phyloP scores from a whole-genome alignment of 768 basidiomycete genomes.

The Megacollybia marginata region DNA sequence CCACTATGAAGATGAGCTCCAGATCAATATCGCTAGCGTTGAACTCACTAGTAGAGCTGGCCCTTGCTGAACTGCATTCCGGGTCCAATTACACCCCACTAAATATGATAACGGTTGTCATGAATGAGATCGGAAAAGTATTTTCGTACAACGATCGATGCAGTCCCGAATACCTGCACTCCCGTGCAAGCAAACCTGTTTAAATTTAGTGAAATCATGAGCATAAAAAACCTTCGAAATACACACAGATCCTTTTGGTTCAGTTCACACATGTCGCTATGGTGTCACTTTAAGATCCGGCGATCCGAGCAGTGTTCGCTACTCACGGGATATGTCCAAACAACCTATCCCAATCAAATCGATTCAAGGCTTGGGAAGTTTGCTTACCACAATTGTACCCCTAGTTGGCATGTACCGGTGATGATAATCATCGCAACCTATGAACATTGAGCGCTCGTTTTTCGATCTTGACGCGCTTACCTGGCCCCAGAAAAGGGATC shows the following conservation, averaged over 20 bases:
- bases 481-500: constrained; percentile 43
- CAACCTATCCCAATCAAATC: constrained; percentile 36
- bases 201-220: not conserved
- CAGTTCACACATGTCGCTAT: constrained; percentile 37
- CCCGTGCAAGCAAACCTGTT: constrained; percentile 43
- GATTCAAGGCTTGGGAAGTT: constrained; percentile 4
- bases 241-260: constrained; percentile 34
- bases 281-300: constrained; percentile 10
- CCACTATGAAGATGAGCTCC: not conserved
- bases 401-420: constrained; percentile 60
- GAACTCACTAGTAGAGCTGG: constrained; percentile 49
- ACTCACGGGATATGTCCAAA: constrained; percentile 41
- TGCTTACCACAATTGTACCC: constrained; percentile 44
- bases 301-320: not conserved
- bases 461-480: constrained; percentile 3
- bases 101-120: constrained; percentile 11
- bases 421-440: constrained; percentile 51
- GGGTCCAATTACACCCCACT: constrained; percentile 56
- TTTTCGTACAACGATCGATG: constrained; percentile 22
- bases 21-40: not conserved
- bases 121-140: constrained; percentile 5
- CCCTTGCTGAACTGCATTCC: constrained; percentile 44
- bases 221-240: too few relatives aligned
- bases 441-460: constrained; percentile 8
- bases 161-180: constrained; percentile 46